A percentile compares a stretch with the other conserved stretches of the same genome.
These are phyloP conservation scores for Colletotrichum limetticola DNA, from an alignment of 2,329 filamentous ascomycete genomes.

Conservation along the genomic window DNA sequence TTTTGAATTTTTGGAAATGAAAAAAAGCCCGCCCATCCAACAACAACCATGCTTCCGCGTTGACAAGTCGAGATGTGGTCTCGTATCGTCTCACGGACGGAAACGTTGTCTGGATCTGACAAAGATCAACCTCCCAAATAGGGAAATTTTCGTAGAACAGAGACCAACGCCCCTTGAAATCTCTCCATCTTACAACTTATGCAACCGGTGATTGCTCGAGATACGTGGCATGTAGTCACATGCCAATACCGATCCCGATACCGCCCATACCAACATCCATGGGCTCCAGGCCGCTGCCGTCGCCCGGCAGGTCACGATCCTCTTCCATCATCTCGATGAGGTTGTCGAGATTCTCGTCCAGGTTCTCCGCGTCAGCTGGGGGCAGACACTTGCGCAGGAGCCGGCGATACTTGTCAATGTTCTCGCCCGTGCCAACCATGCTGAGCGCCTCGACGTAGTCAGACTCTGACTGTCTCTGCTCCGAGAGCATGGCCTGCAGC, in stretches of 20 bases:
- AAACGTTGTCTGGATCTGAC: background rate
- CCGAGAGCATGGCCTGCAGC: constrained; percentile 65
- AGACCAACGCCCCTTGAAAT: background rate
- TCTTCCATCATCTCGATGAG: constrained; percentile 73
- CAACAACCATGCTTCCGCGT: background rate
- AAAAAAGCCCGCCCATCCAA: background rate
- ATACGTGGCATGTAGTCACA: constrained; percentile 10
- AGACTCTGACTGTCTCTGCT: constrained; percentile 70
- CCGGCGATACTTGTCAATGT: constrained; percentile 78
- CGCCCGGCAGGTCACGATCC: constrained; percentile 60
- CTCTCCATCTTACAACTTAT: constrained; percentile 12
- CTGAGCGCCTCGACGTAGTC: constrained; percentile 77
- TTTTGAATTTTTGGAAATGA: background rate
- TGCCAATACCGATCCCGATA: constrained; percentile 26
- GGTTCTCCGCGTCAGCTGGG: constrained; percentile 72
- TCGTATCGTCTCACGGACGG: background rate
- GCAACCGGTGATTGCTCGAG: background rate
- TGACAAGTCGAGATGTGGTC: background rate
- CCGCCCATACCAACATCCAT: constrained; percentile 39
- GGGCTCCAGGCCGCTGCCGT: constrained; percentile 43
- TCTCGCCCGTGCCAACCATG: constrained; percentile 76
- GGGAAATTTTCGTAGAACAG: background rate
- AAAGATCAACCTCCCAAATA: background rate
- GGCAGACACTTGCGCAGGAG: constrained; percentile 76
- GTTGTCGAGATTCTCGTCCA: constrained; percentile 72